These are phyloP conservation scores for Bipolaris bicolor DNA, from an alignment of 2,329 filamentous ascomycete genomes.

Conservation along the genomic window DNA sequence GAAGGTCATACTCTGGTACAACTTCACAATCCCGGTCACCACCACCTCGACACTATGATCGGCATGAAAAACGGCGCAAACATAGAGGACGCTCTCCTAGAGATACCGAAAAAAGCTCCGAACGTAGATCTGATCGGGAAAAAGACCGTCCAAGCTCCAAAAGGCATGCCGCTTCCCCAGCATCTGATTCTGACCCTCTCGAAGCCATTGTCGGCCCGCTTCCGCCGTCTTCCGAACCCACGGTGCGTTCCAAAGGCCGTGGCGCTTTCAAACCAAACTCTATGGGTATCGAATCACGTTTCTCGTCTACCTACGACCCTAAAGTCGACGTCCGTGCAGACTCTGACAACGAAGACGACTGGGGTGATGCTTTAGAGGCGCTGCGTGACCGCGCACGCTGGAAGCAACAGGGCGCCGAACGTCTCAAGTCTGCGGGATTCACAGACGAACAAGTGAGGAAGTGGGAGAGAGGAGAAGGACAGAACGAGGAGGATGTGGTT, in stretches of 20 bases:
- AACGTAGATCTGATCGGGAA: neutral
- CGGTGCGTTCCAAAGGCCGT: slow-evolving; percentile 50
- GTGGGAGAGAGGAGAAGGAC: slow-evolving; percentile 69
- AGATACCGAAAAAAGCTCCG: neutral
- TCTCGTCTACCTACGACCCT: slow-evolving; percentile 70
- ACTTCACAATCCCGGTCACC: slow-evolving; percentile 28
- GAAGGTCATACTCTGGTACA: slow-evolving; percentile 26
- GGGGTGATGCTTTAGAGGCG: slow-evolving; percentile 80
- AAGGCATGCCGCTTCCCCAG: slow-evolving; percentile 21
- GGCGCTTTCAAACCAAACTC: slow-evolving; percentile 38
- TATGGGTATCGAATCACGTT: slow-evolving; percentile 78
- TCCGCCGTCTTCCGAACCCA: slow-evolving; percentile 58
- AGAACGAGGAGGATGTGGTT: slow-evolving; percentile 69
- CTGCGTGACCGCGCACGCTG: slow-evolving; percentile 80
- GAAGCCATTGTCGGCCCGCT: slow-evolving; percentile 77
- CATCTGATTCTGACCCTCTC: slow-evolving; percentile 70
- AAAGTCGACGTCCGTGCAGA: slow-evolving; percentile 60
- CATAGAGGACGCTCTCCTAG: slow-evolving; percentile 22
- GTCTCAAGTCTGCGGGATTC: slow-evolving; percentile 79
- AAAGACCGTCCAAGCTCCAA: slow-evolving; percentile 1
- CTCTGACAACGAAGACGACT: slow-evolving; percentile 65
- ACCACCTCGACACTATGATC: slow-evolving; percentile 21
- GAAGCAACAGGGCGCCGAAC: slow-evolving; percentile 75
- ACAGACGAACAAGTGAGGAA: slow-evolving; percentile 74
- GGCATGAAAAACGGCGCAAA: slow-evolving; percentile 14